Evolutionary conservation across 139 green algal species (phyloP).

Genomic region (Chlorella sp.): DNA sequence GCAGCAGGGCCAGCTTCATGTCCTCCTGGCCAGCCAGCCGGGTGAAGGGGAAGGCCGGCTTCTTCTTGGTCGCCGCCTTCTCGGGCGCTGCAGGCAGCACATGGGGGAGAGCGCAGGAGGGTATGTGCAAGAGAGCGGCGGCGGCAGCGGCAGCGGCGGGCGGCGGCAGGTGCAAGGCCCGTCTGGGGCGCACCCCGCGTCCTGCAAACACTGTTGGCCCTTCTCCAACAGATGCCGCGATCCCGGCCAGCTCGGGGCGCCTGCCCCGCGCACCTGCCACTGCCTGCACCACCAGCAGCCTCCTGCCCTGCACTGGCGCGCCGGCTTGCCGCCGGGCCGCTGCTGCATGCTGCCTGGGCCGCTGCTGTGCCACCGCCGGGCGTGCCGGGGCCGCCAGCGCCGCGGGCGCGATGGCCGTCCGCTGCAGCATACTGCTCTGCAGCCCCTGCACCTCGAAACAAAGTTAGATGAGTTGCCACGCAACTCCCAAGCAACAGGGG

Average conservation of each 20-base stretch:
- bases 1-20: constrained; percentile 92
- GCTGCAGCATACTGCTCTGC: constrained; percentile 1
- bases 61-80: constrained; percentile 13
- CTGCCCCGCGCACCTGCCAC: background rate
- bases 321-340: too few relatives aligned
- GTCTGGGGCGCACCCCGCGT: background rate
- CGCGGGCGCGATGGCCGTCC: background rate
- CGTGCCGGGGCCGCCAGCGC: background rate
- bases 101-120: too few relatives aligned
- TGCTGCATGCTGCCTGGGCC: too few relatives aligned
- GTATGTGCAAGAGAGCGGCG: background rate
- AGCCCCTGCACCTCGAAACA: background rate
- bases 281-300: background rate
- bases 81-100: background rate
- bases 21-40: constrained; percentile 91
- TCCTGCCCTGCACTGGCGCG: too few relatives aligned
- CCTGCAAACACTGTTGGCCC: background rate
- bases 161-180: background rate
- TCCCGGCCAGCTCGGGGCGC: too few relatives aligned
- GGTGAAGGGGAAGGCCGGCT: constrained; percentile 84
- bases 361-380: too few relatives aligned
- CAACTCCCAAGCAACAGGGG: too few relatives aligned
- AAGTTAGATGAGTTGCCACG: too few relatives aligned
- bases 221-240: background rate
- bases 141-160: background rate